A percentile compares a stretch with the other conserved stretches of the same genome.
Evolutionary conservation across 208 protist genomes (phyloP).

Genomic region (Chromosphaera perkinsii): DNA sequence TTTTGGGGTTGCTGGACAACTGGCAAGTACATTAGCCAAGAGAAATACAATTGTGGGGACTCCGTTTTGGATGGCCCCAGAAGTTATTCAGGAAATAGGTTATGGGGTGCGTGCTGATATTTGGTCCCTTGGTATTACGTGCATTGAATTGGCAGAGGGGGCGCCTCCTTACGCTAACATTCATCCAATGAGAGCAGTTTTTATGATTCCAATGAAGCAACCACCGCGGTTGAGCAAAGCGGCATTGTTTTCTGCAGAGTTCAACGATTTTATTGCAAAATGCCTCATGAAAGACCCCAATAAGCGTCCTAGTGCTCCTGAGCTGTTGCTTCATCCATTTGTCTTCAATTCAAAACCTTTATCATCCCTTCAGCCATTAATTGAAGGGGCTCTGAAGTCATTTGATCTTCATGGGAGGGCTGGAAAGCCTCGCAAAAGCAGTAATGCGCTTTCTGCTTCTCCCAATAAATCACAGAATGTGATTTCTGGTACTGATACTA

Average conservation of each 20-base stretch:
- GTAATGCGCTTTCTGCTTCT: too few relatives aligned
- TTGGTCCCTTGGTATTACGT: constrained; percentile 73
- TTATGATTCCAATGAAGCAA: constrained; percentile 44
- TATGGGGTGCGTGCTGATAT: constrained; percentile 55
- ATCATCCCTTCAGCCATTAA: too few relatives aligned
- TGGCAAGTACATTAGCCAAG: constrained; percentile 63
- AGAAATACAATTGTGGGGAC: constrained; percentile 78
- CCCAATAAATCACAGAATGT: too few relatives aligned
- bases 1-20: constrained; percentile 75
- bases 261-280: constrained; percentile 21
- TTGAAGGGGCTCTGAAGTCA: too few relatives aligned
- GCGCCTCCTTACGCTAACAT: constrained; percentile 45
- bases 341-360: too few relatives aligned
- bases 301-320: constrained; percentile 9
- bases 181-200: constrained; percentile 41
- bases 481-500: too few relatives aligned
- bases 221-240: not conserved
- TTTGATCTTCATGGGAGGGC: too few relatives aligned
- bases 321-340: too few relatives aligned
- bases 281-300: constrained; percentile 26
- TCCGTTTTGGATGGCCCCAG: constrained; percentile 74
- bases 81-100: constrained; percentile 42
- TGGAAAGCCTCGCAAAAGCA: too few relatives aligned
- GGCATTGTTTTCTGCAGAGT: not conserved
- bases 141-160: constrained; percentile 68